Percentiles rank a stretch among this genome's conserved stretches.
These are phyloP conservation scores for Xanthoconium purpureum DNA, from an alignment of 768 basidiomycete genomes.

Conservation along the genomic window DNA sequence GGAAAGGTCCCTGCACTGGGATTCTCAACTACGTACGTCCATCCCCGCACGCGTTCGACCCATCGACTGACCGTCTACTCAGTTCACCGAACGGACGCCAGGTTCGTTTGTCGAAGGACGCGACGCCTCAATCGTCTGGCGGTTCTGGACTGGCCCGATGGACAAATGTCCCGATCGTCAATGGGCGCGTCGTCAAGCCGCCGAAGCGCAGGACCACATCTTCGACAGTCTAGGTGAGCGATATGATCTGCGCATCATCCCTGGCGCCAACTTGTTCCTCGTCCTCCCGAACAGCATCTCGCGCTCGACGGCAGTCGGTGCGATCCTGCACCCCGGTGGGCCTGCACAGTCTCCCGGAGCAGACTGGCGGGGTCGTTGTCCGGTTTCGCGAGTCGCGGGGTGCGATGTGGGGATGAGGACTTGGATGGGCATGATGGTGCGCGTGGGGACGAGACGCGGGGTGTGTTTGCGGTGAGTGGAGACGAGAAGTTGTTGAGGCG, in stretches of 20 bases:
- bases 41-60: background rate
- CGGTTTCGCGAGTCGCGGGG: slow-evolving; percentile 27
- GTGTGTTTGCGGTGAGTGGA: slow-evolving; percentile 63
- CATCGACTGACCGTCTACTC: background rate
- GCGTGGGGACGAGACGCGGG: slow-evolving; percentile 45
- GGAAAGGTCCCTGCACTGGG: slow-evolving; percentile 80
- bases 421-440: slow-evolving; percentile 23
- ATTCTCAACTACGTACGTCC: slow-evolving; percentile 76
- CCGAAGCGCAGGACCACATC: slow-evolving; percentile 90
- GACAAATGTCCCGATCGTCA: slow-evolving; percentile 56
- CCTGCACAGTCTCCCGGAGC: slow-evolving; percentile 36
- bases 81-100: slow-evolving; percentile 90
- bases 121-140: slow-evolving; percentile 80
- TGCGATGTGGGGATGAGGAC: background rate
- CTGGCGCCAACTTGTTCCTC: slow-evolving; percentile 75
- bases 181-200: slow-evolving; percentile 85
- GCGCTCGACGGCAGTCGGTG: slow-evolving; percentile 77
- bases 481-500: slow-evolving; percentile 78
- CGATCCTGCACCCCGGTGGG: slow-evolving; percentile 68
- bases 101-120: slow-evolving; percentile 83
- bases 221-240: slow-evolving; percentile 85
- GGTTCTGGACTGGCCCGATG: slow-evolving; percentile 65
- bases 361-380: slow-evolving; percentile 35
- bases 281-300: slow-evolving; percentile 82
- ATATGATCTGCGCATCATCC: slow-evolving; percentile 80